These are phyloP conservation scores for Naematelia aurantialba DNA, from an alignment of 768 basidiomycete genomes.

Conservation along the genomic window DNA sequence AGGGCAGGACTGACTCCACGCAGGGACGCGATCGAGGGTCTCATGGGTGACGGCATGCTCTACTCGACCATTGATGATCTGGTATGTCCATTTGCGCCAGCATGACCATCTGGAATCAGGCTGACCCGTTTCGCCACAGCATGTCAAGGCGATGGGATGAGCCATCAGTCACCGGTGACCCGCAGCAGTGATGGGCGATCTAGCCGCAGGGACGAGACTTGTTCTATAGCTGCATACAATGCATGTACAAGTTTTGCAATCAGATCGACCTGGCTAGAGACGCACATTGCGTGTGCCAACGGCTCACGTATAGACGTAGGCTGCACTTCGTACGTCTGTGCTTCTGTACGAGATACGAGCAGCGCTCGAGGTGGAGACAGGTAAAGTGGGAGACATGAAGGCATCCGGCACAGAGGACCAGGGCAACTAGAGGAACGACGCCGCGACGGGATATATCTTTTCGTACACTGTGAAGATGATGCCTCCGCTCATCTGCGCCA, in stretches of 20 bases:
- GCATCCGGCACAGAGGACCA: too few relatives aligned
- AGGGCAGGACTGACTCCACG: not conserved
- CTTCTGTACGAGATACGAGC: too few relatives aligned
- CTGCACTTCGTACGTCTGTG: too few relatives aligned
- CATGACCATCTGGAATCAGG: not conserved
- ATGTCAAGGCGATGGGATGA: not conserved
- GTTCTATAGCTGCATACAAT: not conserved
- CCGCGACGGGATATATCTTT: conserved; percentile 6
- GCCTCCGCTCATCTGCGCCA: conserved; percentile 6
- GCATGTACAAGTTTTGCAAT: not conserved
- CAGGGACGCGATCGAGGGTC: conserved; percentile 65
- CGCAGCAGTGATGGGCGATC: too few relatives aligned
- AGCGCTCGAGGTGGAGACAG: too few relatives aligned
- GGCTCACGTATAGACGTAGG: too few relatives aligned
- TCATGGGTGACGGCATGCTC: conserved; percentile 75
- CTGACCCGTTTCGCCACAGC: not conserved
- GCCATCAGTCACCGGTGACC: too few relatives aligned
- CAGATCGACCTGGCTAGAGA: not conserved
- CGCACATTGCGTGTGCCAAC: too few relatives aligned
- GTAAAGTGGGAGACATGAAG: too few relatives aligned
- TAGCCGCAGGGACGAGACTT: too few relatives aligned
- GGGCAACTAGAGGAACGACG: not conserved
- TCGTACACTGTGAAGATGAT: conserved; percentile 9
- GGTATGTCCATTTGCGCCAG: conserved; percentile 58
- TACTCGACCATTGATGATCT: conserved; percentile 74